Percentiles rank a stretch among this genome's conserved stretches.
phyloP scores from a whole-genome alignment of 495 filamentous ascomycete genomes.

The Podospora appendiculata region DNA sequence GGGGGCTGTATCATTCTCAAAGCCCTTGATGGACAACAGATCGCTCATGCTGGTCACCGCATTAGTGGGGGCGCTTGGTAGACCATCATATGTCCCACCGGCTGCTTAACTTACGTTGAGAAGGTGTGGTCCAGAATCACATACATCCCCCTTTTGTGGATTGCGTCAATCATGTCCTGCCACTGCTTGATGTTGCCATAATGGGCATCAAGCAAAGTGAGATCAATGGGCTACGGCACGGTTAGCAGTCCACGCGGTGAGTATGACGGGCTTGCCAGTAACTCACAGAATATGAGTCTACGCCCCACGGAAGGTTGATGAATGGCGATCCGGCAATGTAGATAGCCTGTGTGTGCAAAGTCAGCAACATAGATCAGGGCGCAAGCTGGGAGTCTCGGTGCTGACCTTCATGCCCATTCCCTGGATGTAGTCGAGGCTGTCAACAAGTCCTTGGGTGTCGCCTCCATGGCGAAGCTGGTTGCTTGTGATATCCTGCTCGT shows the following conservation, averaged over 20 bases:
- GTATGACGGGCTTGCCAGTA: too few species aligned
- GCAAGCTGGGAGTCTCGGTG: too few species aligned
- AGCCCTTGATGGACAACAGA: slow-evolving; percentile 56
- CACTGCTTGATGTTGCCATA: slow-evolving; percentile 49
- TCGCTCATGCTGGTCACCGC: slow-evolving; percentile 56
- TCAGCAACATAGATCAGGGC: neutral
- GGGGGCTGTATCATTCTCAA: slow-evolving; percentile 51
- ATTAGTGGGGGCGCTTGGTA: slow-evolving; percentile 45
- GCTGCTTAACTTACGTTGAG: slow-evolving; percentile 35
- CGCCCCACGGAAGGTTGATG: slow-evolving; percentile 28
- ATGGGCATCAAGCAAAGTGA: slow-evolving; percentile 21
- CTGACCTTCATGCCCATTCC: slow-evolving; percentile 56
- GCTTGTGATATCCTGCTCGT: slow-evolving; percentile 56
- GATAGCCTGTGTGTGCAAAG: slow-evolving; percentile 40
- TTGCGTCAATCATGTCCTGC: slow-evolving; percentile 54
- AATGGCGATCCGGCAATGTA: slow-evolving; percentile 56
- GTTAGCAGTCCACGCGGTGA: slow-evolving; percentile 31
- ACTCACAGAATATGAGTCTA: slow-evolving; percentile 45
- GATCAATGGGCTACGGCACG: slow-evolving; percentile 37
- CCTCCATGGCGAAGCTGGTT: slow-evolving; percentile 66
- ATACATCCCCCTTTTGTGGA: slow-evolving; percentile 62
- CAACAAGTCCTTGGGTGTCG: slow-evolving; percentile 54
- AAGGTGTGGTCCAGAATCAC: slow-evolving; percentile 65
- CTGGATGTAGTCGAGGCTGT: slow-evolving; percentile 65
- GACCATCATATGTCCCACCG: neutral